A percentile compares a stretch with the other conserved stretches of the same genome.
These are phyloP conservation scores for Tulasnella sp. DNA, from an alignment of 768 basidiomycete species.

Conservation along the genomic window DNA sequence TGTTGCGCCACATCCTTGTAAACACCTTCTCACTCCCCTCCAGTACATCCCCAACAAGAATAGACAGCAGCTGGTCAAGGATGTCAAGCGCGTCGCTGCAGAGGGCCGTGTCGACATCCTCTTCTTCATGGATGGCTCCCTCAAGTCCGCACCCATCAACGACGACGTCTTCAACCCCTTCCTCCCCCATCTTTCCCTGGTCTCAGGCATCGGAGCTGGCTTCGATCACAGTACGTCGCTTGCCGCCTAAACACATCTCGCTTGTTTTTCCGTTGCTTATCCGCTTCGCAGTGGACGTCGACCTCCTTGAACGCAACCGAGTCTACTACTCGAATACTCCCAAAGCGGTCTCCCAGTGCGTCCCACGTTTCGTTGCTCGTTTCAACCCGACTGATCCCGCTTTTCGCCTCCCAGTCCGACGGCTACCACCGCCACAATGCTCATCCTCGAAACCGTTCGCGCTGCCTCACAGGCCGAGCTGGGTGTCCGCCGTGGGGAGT, in stretches of 20 bases:
- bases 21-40: not conserved
- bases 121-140: slow-evolving; percentile 15
- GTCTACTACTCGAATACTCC: slow-evolving; percentile 23
- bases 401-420: slow-evolving; percentile 15
- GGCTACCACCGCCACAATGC: slow-evolving; percentile 18
- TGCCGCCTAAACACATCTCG: not conserved
- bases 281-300: slow-evolving; percentile 24
- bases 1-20: not conserved
- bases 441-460: slow-evolving; percentile 21
- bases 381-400: slow-evolving; percentile 6
- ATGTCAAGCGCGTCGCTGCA: slow-evolving; percentile 11
- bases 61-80: slow-evolving; percentile 12
- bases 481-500: slow-evolving; percentile 20
- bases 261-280: slow-evolving; percentile 6
- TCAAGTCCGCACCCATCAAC: slow-evolving; percentile 15
- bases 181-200: slow-evolving; percentile 17
- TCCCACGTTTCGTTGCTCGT: slow-evolving; percentile 2
- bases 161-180: slow-evolving; percentile 17
- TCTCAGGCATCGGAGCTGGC: slow-evolving; percentile 24
- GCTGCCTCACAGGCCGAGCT: slow-evolving; percentile 19
- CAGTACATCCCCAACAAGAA: slow-evolving; percentile 10
- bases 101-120: slow-evolving; percentile 11
- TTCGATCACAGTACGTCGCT: slow-evolving; percentile 23
- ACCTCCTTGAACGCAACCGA: slow-evolving; percentile 23
- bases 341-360: slow-evolving; percentile 19